Percentiles rank a stretch among this genome's conserved stretches.
These are phyloP conservation scores for Ceratocystis alfenasii DNA, from an alignment of 2,329 filamentous ascomycete genomes.

Conservation along the genomic window DNA sequence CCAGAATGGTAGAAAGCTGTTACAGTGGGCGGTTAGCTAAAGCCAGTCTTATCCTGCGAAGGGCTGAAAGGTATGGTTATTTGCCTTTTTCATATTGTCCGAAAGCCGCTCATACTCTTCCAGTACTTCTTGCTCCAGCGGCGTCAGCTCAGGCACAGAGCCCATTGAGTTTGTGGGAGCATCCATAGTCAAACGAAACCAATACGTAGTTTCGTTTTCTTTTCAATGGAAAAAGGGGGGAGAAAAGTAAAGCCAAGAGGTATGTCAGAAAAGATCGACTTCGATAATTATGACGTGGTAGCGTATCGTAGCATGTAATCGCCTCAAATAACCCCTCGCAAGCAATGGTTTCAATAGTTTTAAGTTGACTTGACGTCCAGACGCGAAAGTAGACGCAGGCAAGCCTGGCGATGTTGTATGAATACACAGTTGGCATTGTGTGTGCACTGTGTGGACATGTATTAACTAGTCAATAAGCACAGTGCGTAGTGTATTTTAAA, in stretches of 20 bases:
- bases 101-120: constrained; percentile 84
- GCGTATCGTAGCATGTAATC: no score
- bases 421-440: not conserved
- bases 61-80: constrained; percentile 8
- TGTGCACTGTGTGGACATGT: not conserved
- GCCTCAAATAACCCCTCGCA: no score
- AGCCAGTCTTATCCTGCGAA: not conserved
- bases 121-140: constrained; percentile 84
- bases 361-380: not conserved
- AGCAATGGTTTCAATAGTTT: no score
- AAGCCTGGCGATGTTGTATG: not conserved
- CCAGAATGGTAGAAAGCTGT: constrained; percentile 49
- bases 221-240: not conserved
- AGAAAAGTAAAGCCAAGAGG: not conserved
- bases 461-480: no score
- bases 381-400: not conserved
- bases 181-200: constrained; percentile 13
- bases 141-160: constrained; percentile 49
- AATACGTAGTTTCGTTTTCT: not conserved
- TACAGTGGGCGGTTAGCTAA: not conserved
- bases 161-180: constrained; percentile 14
- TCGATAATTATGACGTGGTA: not conserved
- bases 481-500: no score
- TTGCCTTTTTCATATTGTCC: constrained; percentile 81
- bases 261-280: not conserved